Evolutionary conservation across 805 yeast genomes (phyloP), one percentile per base, ranked within the genome.

Genomic region (Lachancea lanzarotensis): DNA sequence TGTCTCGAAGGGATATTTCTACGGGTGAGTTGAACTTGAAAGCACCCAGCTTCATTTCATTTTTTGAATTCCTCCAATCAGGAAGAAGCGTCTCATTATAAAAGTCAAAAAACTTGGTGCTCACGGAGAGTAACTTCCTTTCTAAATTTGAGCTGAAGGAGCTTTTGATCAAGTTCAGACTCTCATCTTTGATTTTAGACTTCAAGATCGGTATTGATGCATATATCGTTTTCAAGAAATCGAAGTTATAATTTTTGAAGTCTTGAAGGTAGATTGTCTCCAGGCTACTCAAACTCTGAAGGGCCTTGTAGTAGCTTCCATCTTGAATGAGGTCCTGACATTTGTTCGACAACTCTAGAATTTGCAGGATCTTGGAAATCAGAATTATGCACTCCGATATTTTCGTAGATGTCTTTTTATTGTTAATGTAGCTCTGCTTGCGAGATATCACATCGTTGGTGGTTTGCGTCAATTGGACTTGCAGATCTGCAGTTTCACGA

Each of bases 21-120:
- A 90, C 85, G 0, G 95, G 85, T 0, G 96, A 85, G 60, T 90
- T 90, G 52, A 91, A 75, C 55, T 84, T 81, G 60, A 78, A 67
- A 46, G 74, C 73, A 8, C 66, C 57, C 6, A 66, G 56, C 47
- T 75, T 79, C 51, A 68, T 67, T 2, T 60, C 50, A 30, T 72
- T 70, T 91, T 95, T 86, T 33, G 72, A 69, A 13, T 72, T 69
- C 41, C 83, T 76, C 57, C 89, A 75, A 1, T 65, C 60, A 7
- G 69, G 73, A 40, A 83, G 74, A 44, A 79, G 73, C 2, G 74
- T 75, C 1, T 73, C 64, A 35, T 71, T 74, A 8, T 95, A 91
- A 26, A 85, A 72, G 9, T 66, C 65, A 31, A 63, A 66, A 29
- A 68, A 62, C 27, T 63, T 62, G n/a, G 59, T 53, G 19, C 76